Conservation (phyloP, 1,284 basidiomycete genomes). For the Meira nashicola region DNA sequence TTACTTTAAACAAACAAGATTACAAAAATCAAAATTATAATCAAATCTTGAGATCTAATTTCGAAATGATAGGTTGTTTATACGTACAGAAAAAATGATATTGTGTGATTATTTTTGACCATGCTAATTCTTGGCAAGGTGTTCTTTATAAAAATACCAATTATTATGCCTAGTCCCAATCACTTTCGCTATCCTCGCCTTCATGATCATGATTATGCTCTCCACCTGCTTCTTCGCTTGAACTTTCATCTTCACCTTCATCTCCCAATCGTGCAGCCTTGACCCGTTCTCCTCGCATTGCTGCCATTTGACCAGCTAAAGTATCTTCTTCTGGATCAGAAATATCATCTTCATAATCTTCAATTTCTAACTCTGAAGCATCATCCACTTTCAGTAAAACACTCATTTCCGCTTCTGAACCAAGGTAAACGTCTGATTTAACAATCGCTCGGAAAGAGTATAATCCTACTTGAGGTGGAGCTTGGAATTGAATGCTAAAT, state of each 20-base stretch:
- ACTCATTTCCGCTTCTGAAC: conserved; percentile 62
- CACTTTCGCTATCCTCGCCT: conserved; percentile 19
- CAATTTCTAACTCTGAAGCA: conserved; percentile 61
- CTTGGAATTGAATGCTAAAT: conserved; percentile 90
- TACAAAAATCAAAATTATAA: neutral
- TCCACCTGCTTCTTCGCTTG: conserved; percentile 13
- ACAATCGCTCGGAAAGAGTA: conserved; percentile 86
- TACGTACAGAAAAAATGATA: neutral
- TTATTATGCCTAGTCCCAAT: conserved; percentile 10
- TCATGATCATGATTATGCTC: conserved; percentile 9
- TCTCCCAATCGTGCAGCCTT: conserved; percentile 60
- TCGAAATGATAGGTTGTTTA: neutral
- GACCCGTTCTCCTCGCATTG: conserved; percentile 85
- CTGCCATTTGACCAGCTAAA: conserved; percentile 95
- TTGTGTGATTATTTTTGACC: neutral
- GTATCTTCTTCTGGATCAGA: conserved; percentile 50
- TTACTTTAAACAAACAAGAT: neutral
- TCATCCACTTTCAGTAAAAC: conserved; percentile 60
- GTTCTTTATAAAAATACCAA: neutral
- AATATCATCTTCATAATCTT: conserved; percentile 45
- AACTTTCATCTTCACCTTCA: conserved; percentile 19
- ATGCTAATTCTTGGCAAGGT: no score
- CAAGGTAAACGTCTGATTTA: conserved; percentile 79
- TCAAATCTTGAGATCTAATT: neutral
- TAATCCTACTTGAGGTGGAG: conserved; percentile 74